Base-by-base conservation (phyloP, 352 stramenopile species). In the Globisporangium radiosum region DNA sequence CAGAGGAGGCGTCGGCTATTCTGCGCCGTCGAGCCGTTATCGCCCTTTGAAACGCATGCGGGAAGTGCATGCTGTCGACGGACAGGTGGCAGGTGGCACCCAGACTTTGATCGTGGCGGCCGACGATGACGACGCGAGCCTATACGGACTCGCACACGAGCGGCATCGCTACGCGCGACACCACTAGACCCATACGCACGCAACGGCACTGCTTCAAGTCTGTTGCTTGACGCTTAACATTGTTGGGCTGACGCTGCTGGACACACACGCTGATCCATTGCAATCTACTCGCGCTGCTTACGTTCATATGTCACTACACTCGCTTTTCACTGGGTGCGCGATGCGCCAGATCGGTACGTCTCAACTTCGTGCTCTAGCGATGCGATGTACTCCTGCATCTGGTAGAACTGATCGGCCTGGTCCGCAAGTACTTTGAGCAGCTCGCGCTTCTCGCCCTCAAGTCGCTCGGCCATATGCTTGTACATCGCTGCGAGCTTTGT, bases 401-500 rank as follows among this genome's bases (percentile, higher is more conserved):
- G 69, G 54, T 82, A 75, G 52, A 93, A 90, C 54, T 90, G 79
- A 51, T 89, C 73, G 1, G 83, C 70, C 47, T 93, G 83, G 37
- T 70, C 75, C 0, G 81, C 61, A 5, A 93, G 70, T 6, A 91
- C 71, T 62, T 87, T 76, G 6, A 93, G 67, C 54, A 93, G 59
- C 47, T 89, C 80, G 56, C 75, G 75, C 60, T 93, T 93, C 57
- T 93, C 84, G 8, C 64, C 67, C 50, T 93, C 72, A n/a, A 93
- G 56, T 11, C 84, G 75, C 47, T 84, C 64, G 13, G 78, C 73
- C 81, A 91, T 93, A 59, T 88, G 76, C 61, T 91, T 90, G 75
- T 91, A 93, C 81, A 90, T 87, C 62, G 85, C 75, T 15, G 74
- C 82, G n/a, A 93, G 60, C 48, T 76, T 85, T 8, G 75, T 63